Percentiles rank a stretch among this genome's conserved stretches.
Conservation (phyloP, 73 alveolate genomes). For the Symbiodinium natans region DNA sequence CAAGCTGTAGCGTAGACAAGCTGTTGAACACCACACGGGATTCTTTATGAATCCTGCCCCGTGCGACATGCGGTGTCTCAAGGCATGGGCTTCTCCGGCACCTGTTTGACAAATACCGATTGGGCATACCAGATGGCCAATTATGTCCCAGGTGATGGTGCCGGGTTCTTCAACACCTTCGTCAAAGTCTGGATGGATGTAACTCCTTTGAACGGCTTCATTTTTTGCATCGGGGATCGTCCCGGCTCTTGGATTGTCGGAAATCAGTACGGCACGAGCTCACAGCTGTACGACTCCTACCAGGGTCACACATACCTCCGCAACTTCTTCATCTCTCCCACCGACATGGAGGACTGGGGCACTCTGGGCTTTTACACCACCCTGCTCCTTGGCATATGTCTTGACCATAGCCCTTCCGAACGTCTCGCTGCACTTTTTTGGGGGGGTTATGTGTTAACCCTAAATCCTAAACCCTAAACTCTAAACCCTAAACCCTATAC, state of each 20-base stretch:
- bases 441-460: too few species aligned
- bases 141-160: constrained; percentile 28
- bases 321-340: constrained; percentile 53
- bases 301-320: constrained; percentile 72
- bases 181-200: constrained; percentile 39
- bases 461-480: too few species aligned
- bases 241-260: constrained; percentile 67
- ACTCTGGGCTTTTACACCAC: constrained; percentile 54
- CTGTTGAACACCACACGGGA: too few species aligned
- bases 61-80: too few species aligned
- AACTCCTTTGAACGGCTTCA: constrained; percentile 9
- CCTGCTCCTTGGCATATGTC: too few species aligned
- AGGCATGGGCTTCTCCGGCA: background rate
- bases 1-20: too few species aligned
- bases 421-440: too few species aligned
- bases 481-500: too few species aligned
- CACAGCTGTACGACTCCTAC: constrained; percentile 38
- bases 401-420: too few species aligned
- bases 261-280: constrained; percentile 48
- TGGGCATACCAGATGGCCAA: constrained; percentile 15
- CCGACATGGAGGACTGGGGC: constrained; percentile 51
- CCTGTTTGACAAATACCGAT: background rate
- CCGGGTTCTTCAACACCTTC: constrained; percentile 42
- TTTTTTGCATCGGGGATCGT: constrained; percentile 73
- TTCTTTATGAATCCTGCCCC: background rate